These are phyloP conservation scores for Colletotrichum sp. DNA, from an alignment of 2,329 filamentous ascomycete species.

Conservation along the genomic window DNA sequence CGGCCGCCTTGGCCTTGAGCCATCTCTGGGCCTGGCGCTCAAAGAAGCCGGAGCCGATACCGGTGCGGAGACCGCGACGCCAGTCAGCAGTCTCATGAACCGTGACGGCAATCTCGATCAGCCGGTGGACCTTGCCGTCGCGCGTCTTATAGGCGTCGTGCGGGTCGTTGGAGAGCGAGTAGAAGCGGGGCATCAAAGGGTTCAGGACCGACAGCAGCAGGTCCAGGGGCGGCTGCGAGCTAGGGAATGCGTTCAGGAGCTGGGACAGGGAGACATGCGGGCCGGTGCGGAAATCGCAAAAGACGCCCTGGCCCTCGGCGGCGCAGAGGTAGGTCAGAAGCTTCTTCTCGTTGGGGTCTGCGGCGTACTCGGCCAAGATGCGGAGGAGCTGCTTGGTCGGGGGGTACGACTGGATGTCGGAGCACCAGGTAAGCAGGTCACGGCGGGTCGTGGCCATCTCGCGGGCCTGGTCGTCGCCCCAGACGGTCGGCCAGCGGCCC, in stretches of 20 bases:
- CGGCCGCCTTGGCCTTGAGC: constrained; percentile 69
- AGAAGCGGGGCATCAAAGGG: constrained; percentile 96
- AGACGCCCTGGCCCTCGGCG: constrained; percentile 87
- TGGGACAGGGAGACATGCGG: constrained; percentile 86
- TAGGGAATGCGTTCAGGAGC: constrained; percentile 90
- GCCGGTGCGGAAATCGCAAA: constrained; percentile 93
- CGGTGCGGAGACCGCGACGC: constrained; percentile 74
- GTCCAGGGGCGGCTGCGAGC: constrained; percentile 85
- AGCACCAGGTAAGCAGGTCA: constrained; percentile 94
- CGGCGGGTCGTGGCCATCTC: constrained; percentile 89
- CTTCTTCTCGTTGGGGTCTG: constrained; percentile 83
- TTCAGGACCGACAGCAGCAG: constrained; percentile 80
- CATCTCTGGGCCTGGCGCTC: constrained; percentile 81
- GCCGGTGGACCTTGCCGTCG: constrained; percentile 73
- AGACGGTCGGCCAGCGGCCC: constrained; percentile 96
- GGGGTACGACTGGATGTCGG: constrained; percentile 90
- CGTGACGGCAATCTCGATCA: constrained; percentile 96
- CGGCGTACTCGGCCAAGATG: constrained; percentile 83
- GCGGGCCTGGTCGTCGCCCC: constrained; percentile 87
- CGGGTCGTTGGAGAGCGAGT: constrained; percentile 96
- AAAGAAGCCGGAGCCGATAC: constrained; percentile 91
- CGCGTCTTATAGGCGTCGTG: constrained; percentile 74
- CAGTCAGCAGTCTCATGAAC: constrained; percentile 88
- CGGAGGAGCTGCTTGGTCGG: constrained; percentile 89
- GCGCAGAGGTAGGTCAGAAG: constrained; percentile 86